phyloP scores from a whole-genome alignment of 306 rosid species.

The Pyrus betulifolia region DNA sequence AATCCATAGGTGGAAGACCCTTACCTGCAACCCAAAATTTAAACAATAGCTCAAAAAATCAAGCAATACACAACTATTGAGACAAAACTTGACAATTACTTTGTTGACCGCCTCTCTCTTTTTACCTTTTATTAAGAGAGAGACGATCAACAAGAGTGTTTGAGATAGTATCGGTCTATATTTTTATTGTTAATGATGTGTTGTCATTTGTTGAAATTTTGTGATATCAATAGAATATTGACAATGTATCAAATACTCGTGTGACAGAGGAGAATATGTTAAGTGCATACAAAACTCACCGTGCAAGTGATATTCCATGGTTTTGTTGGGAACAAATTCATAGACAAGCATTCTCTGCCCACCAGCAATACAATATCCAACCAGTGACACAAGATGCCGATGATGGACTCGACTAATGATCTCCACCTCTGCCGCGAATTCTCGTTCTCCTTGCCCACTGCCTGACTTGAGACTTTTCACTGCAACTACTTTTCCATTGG shows the following conservation, averaged over 20 bases:
- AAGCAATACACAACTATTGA: background rate
- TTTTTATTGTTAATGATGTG: background rate
- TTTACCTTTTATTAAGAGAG: background rate
- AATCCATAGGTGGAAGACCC: conserved; percentile 59
- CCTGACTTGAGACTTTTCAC: conserved; percentile 69
- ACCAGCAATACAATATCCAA: conserved; percentile 65
- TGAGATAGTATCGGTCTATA: background rate
- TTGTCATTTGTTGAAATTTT: background rate
- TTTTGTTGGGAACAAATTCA: conserved; percentile 55
- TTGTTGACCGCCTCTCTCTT: background rate
- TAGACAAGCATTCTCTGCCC: conserved; percentile 79
- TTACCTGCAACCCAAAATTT: conserved; percentile 31
- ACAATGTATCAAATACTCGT: background rate
- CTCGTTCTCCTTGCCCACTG: conserved; percentile 77
- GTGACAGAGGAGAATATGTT: too few relatives aligned
- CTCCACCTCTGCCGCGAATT: conserved; percentile 84
- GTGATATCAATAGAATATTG: background rate
- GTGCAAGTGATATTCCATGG: conserved; percentile 60
- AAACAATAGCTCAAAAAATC: background rate
- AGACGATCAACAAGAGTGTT: background rate
- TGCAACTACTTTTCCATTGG: conserved; percentile 72
- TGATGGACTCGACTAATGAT: conserved; percentile 83
- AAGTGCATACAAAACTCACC: conserved; percentile 21
- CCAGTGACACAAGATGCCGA: conserved; percentile 75
- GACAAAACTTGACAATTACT: background rate